Percentiles rank a stretch among this genome's conserved stretches.
These are phyloP conservation scores for Vigna angularis DNA, from an alignment of 306 rosid genomes.

Conservation along the genomic window DNA sequence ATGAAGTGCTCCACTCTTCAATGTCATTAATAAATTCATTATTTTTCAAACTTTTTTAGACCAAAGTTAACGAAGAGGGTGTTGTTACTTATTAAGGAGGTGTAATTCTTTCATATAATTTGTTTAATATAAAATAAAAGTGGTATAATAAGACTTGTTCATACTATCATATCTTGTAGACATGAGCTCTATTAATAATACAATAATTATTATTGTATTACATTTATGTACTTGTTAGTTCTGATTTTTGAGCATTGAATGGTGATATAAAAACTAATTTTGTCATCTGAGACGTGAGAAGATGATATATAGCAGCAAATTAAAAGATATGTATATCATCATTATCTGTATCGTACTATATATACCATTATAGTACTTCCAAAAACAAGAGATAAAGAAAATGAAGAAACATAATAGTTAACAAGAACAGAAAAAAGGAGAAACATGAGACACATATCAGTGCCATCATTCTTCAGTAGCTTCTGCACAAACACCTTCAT, in stretches of 20 bases:
- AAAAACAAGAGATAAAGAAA: neutral
- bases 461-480: slow-evolving; percentile 38
- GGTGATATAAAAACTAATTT: neutral
- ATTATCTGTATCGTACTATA: neutral
- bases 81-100: too few relatives aligned
- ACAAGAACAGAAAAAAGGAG: neutral
- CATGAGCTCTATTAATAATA: too few relatives aligned
- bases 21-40: too few relatives aligned
- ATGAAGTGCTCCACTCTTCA: too few relatives aligned
- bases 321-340: neutral
- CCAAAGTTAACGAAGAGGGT: too few relatives aligned
- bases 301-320: neutral
- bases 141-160: too few relatives aligned
- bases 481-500: slow-evolving; percentile 36
- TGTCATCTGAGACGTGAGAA: neutral
- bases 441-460: slow-evolving; percentile 18
- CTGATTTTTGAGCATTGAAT: neutral
- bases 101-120: too few relatives aligned
- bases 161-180: too few relatives aligned
- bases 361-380: neutral
- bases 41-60: too few relatives aligned
- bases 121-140: too few relatives aligned
- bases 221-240: neutral
- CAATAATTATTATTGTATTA: too few relatives aligned
- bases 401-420: slow-evolving; percentile 3